Conservation (phyloP, 2,329 filamentous ascomycete genomes). For the Volutella citrinella region DNA sequence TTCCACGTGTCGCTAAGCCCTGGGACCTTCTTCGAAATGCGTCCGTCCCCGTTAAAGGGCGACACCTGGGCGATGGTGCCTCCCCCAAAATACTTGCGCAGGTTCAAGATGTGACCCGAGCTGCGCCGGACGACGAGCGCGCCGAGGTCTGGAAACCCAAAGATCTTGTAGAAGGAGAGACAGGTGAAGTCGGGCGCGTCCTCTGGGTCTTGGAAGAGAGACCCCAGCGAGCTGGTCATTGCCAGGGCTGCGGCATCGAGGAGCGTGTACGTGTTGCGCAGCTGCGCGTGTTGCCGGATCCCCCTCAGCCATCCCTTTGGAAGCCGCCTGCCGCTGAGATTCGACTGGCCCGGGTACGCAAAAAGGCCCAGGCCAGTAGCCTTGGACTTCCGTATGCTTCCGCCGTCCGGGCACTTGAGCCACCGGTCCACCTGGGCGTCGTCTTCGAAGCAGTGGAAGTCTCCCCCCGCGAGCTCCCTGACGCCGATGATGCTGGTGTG, state of each 20-base stretch:
- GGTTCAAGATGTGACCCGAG: slow-evolving; percentile 52
- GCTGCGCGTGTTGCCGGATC: slow-evolving; percentile 25
- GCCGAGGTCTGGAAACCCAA: slow-evolving; percentile 64
- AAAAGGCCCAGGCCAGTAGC: slow-evolving; percentile 41
- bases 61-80: slow-evolving; percentile 60
- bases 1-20: slow-evolving; percentile 38
- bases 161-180: slow-evolving; percentile 64
- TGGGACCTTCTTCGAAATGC: slow-evolving; percentile 34
- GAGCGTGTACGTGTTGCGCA: slow-evolving; percentile 44
- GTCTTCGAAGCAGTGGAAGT: slow-evolving; percentile 57
- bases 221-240: slow-evolving; percentile 57
- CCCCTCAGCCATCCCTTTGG: slow-evolving; percentile 53
- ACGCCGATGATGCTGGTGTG: slow-evolving; percentile 68
- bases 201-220: slow-evolving; percentile 46
- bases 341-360: slow-evolving; percentile 67
- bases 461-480: slow-evolving; percentile 55
- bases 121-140: slow-evolving; percentile 55
- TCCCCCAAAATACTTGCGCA: slow-evolving; percentile 63
- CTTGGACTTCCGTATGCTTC: slow-evolving; percentile 14
- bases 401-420: slow-evolving; percentile 29
- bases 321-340: slow-evolving; percentile 64
- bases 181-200: slow-evolving; percentile 59
- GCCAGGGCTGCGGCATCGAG: slow-evolving; percentile 63
- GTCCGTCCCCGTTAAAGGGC: slow-evolving; percentile 20
- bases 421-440: slow-evolving; percentile 51